Base-by-base conservation (phyloP, 345 rosid species). In the Rhizophora apiculata region DNA sequence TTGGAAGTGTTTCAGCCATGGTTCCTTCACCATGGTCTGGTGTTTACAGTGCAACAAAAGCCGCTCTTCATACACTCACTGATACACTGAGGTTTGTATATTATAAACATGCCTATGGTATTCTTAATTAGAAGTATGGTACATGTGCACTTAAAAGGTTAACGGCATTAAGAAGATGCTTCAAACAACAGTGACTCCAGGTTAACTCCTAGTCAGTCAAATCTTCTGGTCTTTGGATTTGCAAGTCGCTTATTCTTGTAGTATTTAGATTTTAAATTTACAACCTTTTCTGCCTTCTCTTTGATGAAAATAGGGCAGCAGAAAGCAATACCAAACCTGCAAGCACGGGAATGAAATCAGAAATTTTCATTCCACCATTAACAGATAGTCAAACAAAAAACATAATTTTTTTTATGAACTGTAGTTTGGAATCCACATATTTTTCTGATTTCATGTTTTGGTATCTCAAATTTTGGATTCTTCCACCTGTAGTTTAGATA, bases 1-100 rank as follows among this genome's bases (percentile, higher is more conserved):
- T 94, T 51, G 96, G 98, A 63, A 90, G 96, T 61, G 76, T 86
- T 55, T 39, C 83, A 60, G 96, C 71, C 34, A 30, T 80, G 79
- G 79, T 82, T 65, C 88, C 94, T 5, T 78, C 83, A 49, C 97
- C 93, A 0, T 94, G 97, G 97, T 71, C 89, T 8, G 96, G 97
- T 37, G 91, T 80, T 63, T 94, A 89, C 75, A 76, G 86, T 61
- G 89, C 95, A n/a, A 79, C 95, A 32, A 94, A 94, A 85, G 95
- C 96, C 48, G 92, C 97, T 64, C 79, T 94, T 66, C 95, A 94
- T 77, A 80, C 95, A 24, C 75, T 91, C 59, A 87, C 96, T 6
- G 96, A 94, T 71, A 82, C 95, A 55, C 59, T 94, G 72, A 90
- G 96, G 98, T 90, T 58, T 67, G 84, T 46, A 39, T 37, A 53